These are phyloP conservation scores for Houttuynia cordata DNA, from an alignment of 164 flowering plant species.

Conservation along the genomic window DNA sequence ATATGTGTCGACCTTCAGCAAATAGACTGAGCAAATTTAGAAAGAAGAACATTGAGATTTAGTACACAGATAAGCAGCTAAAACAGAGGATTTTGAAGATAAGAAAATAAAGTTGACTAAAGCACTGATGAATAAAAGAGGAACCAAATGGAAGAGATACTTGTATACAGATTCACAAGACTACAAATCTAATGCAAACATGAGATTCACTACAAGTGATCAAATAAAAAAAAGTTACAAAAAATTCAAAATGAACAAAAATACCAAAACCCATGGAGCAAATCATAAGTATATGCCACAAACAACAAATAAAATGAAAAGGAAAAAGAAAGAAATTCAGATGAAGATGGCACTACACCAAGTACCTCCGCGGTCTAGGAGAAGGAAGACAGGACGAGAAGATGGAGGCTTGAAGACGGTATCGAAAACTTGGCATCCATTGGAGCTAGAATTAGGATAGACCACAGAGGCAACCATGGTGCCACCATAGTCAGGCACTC, in stretches of 20 bases:
- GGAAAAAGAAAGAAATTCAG: no score
- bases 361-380: constrained; percentile 87
- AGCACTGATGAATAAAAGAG: neutral
- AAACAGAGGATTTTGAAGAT: neutral
- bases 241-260: constrained; percentile 2
- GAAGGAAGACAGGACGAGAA: constrained; percentile 47
- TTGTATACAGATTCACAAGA: neutral
- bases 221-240: no score
- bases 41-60: no score
- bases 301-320: no score
- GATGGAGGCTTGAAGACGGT: constrained; percentile 37
- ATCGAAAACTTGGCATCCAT: constrained; percentile 35
- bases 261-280: neutral
- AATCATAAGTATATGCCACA: no score
- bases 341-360: neutral
- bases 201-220: neutral
- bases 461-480: constrained; percentile 50
- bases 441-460: constrained; percentile 39
- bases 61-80: no score
- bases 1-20: no score
- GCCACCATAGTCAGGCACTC: constrained; percentile 81
- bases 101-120: neutral
- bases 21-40: no score
- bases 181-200: neutral
- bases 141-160: neutral